phyloP scores from a whole-genome alignment of 257 asterid genomes.

The Oldenlandia corymbosa region DNA sequence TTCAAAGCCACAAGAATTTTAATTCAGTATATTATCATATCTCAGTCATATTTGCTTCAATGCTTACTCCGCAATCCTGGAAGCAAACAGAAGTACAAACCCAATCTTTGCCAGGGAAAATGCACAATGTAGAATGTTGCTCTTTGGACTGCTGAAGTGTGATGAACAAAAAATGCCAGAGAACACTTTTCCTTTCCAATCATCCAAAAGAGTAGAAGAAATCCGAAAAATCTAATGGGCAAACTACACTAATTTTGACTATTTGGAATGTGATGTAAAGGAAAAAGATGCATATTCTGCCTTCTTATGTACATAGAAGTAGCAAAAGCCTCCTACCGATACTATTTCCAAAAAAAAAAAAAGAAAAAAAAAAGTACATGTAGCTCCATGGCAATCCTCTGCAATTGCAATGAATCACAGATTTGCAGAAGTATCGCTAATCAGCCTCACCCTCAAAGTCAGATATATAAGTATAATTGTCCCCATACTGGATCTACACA shows the following conservation, averaged over 20 bases:
- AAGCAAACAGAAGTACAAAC: no score
- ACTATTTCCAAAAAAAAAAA: conserved; percentile 11
- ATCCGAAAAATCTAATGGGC: neutral
- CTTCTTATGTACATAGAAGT: conserved; percentile 26
- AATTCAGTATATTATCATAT: no score
- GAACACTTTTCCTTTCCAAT: neutral
- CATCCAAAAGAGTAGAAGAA: neutral
- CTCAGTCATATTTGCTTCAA: no score
- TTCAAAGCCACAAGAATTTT: no score
- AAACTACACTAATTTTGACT: conserved; percentile 10
- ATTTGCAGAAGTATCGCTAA: conserved; percentile 46
- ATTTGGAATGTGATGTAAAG: conserved; percentile 2
- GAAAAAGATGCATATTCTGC: conserved; percentile 18
- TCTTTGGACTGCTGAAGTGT: no score
- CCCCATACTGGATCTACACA: conserved; percentile 80
- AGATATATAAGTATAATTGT: conserved; percentile 80
- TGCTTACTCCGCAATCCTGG: no score
- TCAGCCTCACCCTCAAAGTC: conserved; percentile 73
- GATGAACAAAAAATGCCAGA: neutral
- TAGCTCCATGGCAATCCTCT: conserved; percentile 15
- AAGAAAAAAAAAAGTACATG: neutral
- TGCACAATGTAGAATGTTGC: no score
- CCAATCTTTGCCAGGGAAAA: no score
- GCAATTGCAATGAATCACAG: conserved; percentile 26
- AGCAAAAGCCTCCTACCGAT: conserved; percentile 5